A percentile compares a stretch with the other conserved stretches of the same genome.
phyloP scores from a whole-genome alignment of 257 asterid species.

The Lantana camara region DNA sequence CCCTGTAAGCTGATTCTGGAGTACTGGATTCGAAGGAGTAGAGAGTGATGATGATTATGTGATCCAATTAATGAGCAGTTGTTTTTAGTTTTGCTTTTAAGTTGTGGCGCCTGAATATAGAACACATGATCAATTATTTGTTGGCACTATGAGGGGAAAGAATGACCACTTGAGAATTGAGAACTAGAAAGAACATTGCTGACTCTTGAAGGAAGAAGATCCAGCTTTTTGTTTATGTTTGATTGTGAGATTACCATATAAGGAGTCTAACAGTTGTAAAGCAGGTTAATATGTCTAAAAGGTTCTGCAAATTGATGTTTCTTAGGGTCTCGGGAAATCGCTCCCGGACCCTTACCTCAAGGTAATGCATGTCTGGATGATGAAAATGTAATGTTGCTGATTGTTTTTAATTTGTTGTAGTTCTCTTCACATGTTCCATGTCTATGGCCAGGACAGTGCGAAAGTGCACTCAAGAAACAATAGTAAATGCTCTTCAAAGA shows the following conservation, averaged over 20 bases:
- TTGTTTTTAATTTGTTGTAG: slow-evolving; percentile 9
- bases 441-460: slow-evolving; percentile 72
- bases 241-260: slow-evolving; percentile 16
- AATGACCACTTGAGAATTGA: not conserved
- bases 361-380: slow-evolving; percentile 44
- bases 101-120: not conserved
- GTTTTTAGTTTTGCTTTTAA: not conserved
- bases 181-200: not conserved
- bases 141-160: not conserved
- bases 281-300: slow-evolving; percentile 48
- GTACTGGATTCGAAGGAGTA: not conserved
- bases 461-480: slow-evolving; percentile 32
- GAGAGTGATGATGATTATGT: not conserved
- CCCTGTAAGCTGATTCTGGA: not conserved
- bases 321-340: slow-evolving; percentile 41
- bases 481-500: slow-evolving; percentile 43
- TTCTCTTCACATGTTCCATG: slow-evolving; percentile 17
- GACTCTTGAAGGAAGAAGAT: not conserved
- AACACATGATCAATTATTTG: not conserved
- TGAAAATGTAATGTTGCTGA: slow-evolving; percentile 6
- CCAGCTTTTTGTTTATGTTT: slow-evolving; percentile 1
- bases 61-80: not conserved
- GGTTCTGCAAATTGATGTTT: slow-evolving; percentile 42
- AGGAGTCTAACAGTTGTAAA: slow-evolving; percentile 39
- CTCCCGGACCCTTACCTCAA: slow-evolving; percentile 45